Base-by-base conservation (phyloP, 1,139 yeast genomes). In the Torulaspora globosa region DNA sequence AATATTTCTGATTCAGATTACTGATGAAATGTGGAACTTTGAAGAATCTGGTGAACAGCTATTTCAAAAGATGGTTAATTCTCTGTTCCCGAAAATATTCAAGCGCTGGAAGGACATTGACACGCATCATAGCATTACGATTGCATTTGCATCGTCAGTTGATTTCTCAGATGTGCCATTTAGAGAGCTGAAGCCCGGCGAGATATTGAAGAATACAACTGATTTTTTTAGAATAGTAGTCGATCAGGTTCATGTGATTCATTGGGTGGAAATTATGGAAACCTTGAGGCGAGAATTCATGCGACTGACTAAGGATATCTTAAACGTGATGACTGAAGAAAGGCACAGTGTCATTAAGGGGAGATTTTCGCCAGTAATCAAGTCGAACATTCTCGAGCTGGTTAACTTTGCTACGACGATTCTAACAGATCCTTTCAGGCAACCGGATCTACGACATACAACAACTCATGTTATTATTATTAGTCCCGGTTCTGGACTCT, bases 11-110 rank as follows among this genome's bases (percentile, higher is more conserved):
- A 80, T 94, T 43, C 98, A 94, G 63, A 79, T 90, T 54, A 86
- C 97, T 1, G 75, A 84, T 34, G 99, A 94, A 60, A 94, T 92
- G 97, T 94, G 97, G 95, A 89, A 90, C 62, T 94, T 94, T 65
- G 97, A 92, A 66, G 97, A 90, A 60, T 85, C 84, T 56, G 98
- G 98, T 0, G 97, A 90, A 60, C 85, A 90, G 42, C 79, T 88
- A 77, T 92, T 90, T 63, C 95, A 90, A 64, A 89, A 89, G 65
- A 79, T 94, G 58, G 88, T 94, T 41, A 90, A 92, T 63, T 86
- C 95, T 18, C 73, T 92, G 47, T 80, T 94, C 49, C 98, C 99
- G 0, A 85, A 83, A 51, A 84, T 92, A 23, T 89, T 94, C 65
- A 83, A 82, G 55, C 77, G 84, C 48, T 92, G 97, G 97, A 76